Evolutionary conservation across 495 filamentous ascomycete species (phyloP).

Genomic region (Aspergillus homomorphus): DNA sequence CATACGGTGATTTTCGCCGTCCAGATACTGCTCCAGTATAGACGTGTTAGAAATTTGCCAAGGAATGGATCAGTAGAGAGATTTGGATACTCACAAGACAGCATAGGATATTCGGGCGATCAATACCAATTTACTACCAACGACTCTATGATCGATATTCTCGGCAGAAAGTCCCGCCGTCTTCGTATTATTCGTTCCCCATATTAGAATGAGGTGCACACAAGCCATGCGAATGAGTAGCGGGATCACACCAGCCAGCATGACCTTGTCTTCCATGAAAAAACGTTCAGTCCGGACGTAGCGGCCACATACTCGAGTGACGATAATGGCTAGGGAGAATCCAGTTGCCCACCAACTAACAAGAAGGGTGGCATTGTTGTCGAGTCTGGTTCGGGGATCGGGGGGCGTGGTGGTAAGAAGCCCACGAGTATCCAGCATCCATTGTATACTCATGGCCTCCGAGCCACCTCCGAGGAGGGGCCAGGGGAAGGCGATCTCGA

Average conservation of each 20-base stretch:
- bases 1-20: constrained; percentile 84
- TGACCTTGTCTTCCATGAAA: constrained; percentile 84
- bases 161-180: constrained; percentile 36
- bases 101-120: constrained; percentile 55
- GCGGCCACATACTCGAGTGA: constrained; percentile 71
- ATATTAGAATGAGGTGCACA: constrained; percentile 78
- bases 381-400: constrained; percentile 44
- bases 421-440: constrained; percentile 23
- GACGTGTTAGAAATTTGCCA: neutral
- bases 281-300: constrained; percentile 77
- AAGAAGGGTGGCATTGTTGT: constrained; percentile 75
- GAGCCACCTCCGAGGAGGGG: constrained; percentile 35
- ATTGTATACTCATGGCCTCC: constrained; percentile 19
- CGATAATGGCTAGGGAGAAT: constrained; percentile 77
- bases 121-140: constrained; percentile 54
- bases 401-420: constrained; percentile 49
- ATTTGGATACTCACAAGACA: constrained; percentile 47
- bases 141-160: constrained; percentile 41
- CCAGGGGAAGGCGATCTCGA: constrained; percentile 15
- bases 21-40: constrained; percentile 67
- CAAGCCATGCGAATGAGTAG: constrained; percentile 78
- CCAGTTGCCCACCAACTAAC: constrained; percentile 93
- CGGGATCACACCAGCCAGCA: constrained; percentile 75
- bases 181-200: constrained; percentile 80
- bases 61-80: neutral